Base-by-base conservation (phyloP, 169 alveolate species). In the Plasmodium vivax region DNA sequence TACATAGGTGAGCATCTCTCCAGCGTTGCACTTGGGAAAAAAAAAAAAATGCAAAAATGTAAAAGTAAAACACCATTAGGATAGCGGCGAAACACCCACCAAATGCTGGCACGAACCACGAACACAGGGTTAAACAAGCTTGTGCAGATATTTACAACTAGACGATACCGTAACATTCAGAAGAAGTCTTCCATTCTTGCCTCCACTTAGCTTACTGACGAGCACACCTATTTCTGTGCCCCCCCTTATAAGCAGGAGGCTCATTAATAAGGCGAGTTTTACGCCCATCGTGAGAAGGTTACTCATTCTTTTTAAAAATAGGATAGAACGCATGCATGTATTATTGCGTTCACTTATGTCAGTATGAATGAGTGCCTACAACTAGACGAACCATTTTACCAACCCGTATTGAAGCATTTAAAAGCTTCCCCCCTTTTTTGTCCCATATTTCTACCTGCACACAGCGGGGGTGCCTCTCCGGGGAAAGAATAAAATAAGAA, bases 1-100 rank as follows among this genome's bases (percentile, higher is more conserved):
- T 87, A 87, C 94, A 30, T 87, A 72, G 12, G 87, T 87, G 41
- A 87, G 85, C 81, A 58, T 77, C 32, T 87, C 94, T 38, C 94
- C 94, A 56, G 94, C 94, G 5, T 45, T 77, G 58, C 94, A 87
- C 94, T 87, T 43, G 8, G 71, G 56, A 56, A 87, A 87, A 77
- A 54, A 56, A 75, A 87, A 36, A 87, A 77, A 77, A n/a, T 58
- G 27, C 30, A 58, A 58, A 62, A 62, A 62, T 62, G 77, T 62
- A 12, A 43, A 23, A 84, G 30, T 72, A 45, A 34, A 84, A 72
- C 19, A 72, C 2, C 27, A 30, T 36, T n/a, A 84, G 9, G 38
- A 58, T n/a, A 30, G 12, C 8, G 58, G 47, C 8, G 14, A 16
- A 75, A n/a, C 1, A 68, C 36, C 8, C 9, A 14, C 27, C 34